phyloP scores from a whole-genome alignment of 306 rosid species.

The cucumber (Cucumis sativus) region Cucumber_9930_V3 NC_026661.2:21044501-21045000 shows the following conservation, averaged over 20 bases:
- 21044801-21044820: not conserved
- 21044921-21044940: conserved; percentile 70
- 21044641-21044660: not conserved
- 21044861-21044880: not conserved
- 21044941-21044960: conserved; percentile 87
- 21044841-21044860: not conserved
- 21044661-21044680: too few species aligned
- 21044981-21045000: conserved; percentile 99
- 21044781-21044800: not conserved
- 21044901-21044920: conserved; percentile 8
- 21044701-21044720: too few species aligned
- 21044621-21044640: not conserved
- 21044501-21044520: conserved; percentile 26
- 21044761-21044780: not conserved
- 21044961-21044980: conserved; percentile 89
- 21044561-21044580: not conserved
- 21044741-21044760: not conserved
- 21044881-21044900: not conserved
- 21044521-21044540: conserved; percentile 31
- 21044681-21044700: too few species aligned
- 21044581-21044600: too few species aligned
- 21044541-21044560: conserved; percentile 26
- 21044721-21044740: too few species aligned
- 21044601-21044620: not conserved
- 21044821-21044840: not conserved